Evolutionary conservation across 192 early-diverging fungal species (phyloP), one percentile per base, ranked within the genome.

Genomic region (Coemansia asiatica): DNA sequence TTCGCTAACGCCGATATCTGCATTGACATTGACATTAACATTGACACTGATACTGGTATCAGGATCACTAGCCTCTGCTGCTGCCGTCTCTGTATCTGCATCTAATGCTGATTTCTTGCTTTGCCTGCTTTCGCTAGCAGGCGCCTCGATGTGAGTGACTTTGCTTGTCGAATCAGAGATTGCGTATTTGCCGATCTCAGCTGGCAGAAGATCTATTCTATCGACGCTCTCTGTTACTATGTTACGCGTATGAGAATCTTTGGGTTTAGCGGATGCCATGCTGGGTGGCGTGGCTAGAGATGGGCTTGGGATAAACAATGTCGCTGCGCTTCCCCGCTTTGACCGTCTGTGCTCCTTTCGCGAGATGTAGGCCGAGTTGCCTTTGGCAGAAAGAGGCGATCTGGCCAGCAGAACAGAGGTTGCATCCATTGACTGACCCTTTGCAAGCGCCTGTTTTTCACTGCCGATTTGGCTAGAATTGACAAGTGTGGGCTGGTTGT

Each of bases 251-350:
- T 72, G 72, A 12, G 75, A 63, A n/a, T 57, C 28, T 4, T 73
- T 77, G 28, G 79, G 66, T 46, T 85, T 82, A 55, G 38, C 64
- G 15, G 26, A 50, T 62, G 29, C 31, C 47, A 44, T 16, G 40
- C 12, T 16, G 8, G 40, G 8, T 13, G 40, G 40, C 40, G 40
- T 44, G 5, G 18, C 54, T 26, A 12, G 60, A 58, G 36, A 56
- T 35, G 51, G 67, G 68, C 49, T 70, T 9, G 59, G 69, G 19
- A 65, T 49, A 61, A 81, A 81, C 28, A 81, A 61, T 2, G 79
- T 69, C 7, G 74, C 64, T 4, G 79, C 79, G 48, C 79, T 81
- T 15, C 70, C 69, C 6, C 79, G 73, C 60, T 81, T 81, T 9
- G 79, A 81, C 26, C 64, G 59, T 25, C 79, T 62, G 23, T 70